Conservation (phyloP, 108 stramenopile species). For the Poteriospumella lacustris region DNA sequence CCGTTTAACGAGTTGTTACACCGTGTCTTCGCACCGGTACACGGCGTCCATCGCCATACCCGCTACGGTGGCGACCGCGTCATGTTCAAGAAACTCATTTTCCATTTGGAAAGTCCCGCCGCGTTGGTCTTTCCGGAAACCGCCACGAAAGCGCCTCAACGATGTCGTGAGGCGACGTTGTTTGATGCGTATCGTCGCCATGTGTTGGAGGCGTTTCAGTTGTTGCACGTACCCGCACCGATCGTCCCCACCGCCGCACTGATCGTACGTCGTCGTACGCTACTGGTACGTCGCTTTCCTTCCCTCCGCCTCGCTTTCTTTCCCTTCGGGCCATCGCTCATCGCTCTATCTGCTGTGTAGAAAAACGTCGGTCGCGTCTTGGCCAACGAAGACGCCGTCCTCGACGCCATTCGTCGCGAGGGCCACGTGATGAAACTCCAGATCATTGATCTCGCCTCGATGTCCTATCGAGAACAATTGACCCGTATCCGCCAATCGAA, state of each 20-base stretch:
- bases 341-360: too few species aligned
- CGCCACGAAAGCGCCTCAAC: neutral
- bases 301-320: too few species aligned
- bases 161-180: neutral
- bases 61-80: neutral
- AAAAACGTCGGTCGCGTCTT: constrained; percentile 16
- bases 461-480: constrained; percentile 21
- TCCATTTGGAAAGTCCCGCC: constrained; percentile 30
- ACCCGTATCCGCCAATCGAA: constrained; percentile 6
- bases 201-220: constrained; percentile 20
- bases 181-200: neutral
- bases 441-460: constrained; percentile 16
- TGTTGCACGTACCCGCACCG: constrained; percentile 27
- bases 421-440: neutral
- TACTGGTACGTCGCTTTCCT: too few species aligned
- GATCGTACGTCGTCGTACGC: neutral
- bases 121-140: constrained; percentile 28
- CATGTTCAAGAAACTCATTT: constrained; percentile 21
- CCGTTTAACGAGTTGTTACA: constrained; percentile 28
- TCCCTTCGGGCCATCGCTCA: too few species aligned
- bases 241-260: neutral
- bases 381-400: neutral
- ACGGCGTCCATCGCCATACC: neutral
- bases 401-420: too few species aligned
- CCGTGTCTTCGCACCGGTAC: neutral